phyloP scores from a whole-genome alignment of 148 eudicot genomes.

The Rhododendron kiyosumense region DNA sequence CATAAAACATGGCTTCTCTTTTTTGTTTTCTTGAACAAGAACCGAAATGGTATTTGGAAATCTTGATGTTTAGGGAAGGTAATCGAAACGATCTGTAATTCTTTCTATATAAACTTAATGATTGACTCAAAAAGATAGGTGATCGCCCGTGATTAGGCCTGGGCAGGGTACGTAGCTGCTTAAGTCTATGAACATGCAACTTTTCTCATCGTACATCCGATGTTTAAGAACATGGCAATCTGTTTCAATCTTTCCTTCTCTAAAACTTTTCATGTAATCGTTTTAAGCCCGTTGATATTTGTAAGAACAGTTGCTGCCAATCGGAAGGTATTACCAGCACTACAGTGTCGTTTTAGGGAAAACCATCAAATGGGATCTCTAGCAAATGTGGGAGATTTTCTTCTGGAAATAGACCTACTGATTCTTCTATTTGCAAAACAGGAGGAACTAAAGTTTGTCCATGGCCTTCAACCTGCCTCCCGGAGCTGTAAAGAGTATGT shows the following conservation, averaged over 20 bases:
- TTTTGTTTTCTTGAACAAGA: neutral
- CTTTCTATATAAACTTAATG: neutral
- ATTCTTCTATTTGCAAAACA: constrained; percentile 21
- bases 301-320: neutral
- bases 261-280: neutral
- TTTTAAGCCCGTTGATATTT: neutral
- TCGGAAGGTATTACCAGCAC: neutral
- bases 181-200: neutral
- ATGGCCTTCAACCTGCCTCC: constrained; percentile 77
- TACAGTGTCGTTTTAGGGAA: neutral
- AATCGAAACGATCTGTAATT: neutral
- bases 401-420: neutral
- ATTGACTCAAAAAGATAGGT: neutral
- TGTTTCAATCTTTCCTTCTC: neutral
- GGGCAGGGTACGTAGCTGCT: neutral
- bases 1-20: neutral
- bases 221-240: neutral
- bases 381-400: neutral
- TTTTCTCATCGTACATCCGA: neutral
- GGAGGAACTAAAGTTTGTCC: constrained; percentile 75
- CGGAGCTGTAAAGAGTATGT: constrained; percentile 90
- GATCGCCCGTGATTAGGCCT: neutral
- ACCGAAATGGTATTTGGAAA: neutral
- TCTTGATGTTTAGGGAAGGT: neutral
- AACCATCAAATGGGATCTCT: no score